Base-by-base conservation (phyloP, 345 rosid species). In the Theobroma cacao region DNA sequence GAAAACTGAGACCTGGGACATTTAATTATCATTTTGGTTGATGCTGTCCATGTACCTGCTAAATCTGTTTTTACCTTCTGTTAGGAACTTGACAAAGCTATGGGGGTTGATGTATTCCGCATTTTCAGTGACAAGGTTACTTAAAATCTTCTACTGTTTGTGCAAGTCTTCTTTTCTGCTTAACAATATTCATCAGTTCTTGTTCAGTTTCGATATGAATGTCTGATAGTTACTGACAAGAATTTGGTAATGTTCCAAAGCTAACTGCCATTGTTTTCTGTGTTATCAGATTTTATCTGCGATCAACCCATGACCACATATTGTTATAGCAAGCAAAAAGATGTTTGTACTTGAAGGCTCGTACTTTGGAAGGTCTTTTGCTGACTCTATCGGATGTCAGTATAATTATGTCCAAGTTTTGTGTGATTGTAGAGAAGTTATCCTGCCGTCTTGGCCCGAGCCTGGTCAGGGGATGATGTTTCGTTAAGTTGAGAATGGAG, bases 71-170 rank as follows among this genome's bases (percentile, higher is more conserved):
- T 60, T 64, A n/a, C 61, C 72, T 65, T 33, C 78, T 72, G 56
- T 47, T 75, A 89, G 94, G 92, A 85, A 80, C 86, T 92, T 0
- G 88, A 84, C 56, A 88, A 85, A 78, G 94, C 92, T 69, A 86
- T 85, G 91, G 89, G 74, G 78, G 77, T 73, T 72, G 92, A 88
- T 53, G 82, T 30, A 50, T 90, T 91, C 53, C 84, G 80, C 60
- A 74, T 76, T 67, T 83, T 89, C 55, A 24, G 89, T 1, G 93
- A 89, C 52, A 90, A 86, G 95, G 92, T 90, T n/a, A 86, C 24
- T 38, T 20, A 22, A 43, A 4, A 9, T 75, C 28, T 40, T 76
- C 28, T 48, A 11, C 9, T 48, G 8, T 47, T 13, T 47, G 40
- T 47, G 38, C 38, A 15, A 48, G 34, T 12, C 58, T 28, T 17